Conservation (phyloP, 192 early-diverging fungal genomes). For the Linnemannia schmuckeri region DNA sequence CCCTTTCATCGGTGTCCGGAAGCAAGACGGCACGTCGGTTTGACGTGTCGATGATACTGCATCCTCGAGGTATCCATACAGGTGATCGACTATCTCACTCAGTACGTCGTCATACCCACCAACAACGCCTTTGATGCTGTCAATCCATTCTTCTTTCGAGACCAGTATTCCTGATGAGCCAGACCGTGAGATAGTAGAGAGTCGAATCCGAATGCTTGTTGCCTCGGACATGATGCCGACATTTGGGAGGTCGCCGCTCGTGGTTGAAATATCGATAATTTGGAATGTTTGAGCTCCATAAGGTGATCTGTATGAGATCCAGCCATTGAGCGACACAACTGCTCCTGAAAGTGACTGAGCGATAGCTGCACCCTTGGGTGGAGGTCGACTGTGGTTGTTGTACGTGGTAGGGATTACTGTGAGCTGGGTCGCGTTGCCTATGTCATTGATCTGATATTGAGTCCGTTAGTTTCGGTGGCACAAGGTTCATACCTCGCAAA, state of each 20-base stretch:
- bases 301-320: slow-evolving; percentile 34
- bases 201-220: slow-evolving; percentile 15
- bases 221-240: slow-evolving; percentile 36
- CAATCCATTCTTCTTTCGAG: slow-evolving; percentile 24
- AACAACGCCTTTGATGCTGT: slow-evolving; percentile 17
- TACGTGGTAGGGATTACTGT: background rate
- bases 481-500: background rate
- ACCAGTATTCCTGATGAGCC: background rate
- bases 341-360: slow-evolving; percentile 36
- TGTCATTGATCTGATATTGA: slow-evolving; percentile 13
- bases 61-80: slow-evolving; percentile 33
- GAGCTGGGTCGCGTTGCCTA: slow-evolving; percentile 25
- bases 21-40: slow-evolving; percentile 16
- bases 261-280: slow-evolving; percentile 19
- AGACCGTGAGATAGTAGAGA: background rate
- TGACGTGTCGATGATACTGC: background rate
- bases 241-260: background rate
- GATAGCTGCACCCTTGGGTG: slow-evolving; percentile 14
- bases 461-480: background rate
- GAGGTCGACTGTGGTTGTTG: background rate
- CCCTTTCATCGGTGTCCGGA: slow-evolving; percentile 52
- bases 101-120: slow-evolving; percentile 56
- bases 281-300: slow-evolving; percentile 29
- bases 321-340: slow-evolving; percentile 26
- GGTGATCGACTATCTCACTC: slow-evolving; percentile 33